These are phyloP conservation scores for Bacterosira constricta DNA, from an alignment of 108 stramenopile species.

Conservation along the genomic window DNA sequence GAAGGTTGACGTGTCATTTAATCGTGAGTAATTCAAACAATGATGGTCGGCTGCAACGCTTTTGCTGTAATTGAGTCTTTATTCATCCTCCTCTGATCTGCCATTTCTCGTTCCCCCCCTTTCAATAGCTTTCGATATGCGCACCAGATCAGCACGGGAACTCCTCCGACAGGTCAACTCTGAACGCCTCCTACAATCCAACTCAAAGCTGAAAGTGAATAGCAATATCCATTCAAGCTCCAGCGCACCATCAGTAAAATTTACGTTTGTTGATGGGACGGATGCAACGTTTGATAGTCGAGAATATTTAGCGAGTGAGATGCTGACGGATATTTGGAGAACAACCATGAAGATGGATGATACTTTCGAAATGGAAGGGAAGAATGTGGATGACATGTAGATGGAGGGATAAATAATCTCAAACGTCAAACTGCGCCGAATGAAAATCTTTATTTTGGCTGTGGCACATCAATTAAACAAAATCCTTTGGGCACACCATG, in stretches of 20 bases:
- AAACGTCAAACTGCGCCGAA: not conserved
- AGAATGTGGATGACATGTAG: slow-evolving; percentile 63
- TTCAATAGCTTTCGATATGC: slow-evolving; percentile 64
- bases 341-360: slow-evolving; percentile 60
- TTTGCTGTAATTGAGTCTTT: not conserved
- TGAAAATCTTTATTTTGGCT: not conserved
- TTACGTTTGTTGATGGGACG: slow-evolving; percentile 70
- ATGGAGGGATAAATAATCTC: not conserved
- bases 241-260: slow-evolving; percentile 61
- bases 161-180: slow-evolving; percentile 74
- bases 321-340: slow-evolving; percentile 71
- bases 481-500: too few relatives aligned
- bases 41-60: not conserved
- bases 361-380: slow-evolving; percentile 66
- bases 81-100: not conserved
- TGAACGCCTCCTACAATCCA: slow-evolving; percentile 51
- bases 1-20: slow-evolving; percentile 68
- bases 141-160: slow-evolving; percentile 77
- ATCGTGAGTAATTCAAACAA: slow-evolving; percentile 60
- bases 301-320: slow-evolving; percentile 60
- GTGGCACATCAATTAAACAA: not conserved
- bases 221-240: slow-evolving; percentile 52
- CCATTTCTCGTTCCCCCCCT: not conserved
- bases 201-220: slow-evolving; percentile 71
- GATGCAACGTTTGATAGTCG: slow-evolving; percentile 60